Percentiles rank a stretch among this genome's conserved stretches.
Conservation (phyloP, 805 yeast species). For the Blastobotrys muscicola region DNA sequence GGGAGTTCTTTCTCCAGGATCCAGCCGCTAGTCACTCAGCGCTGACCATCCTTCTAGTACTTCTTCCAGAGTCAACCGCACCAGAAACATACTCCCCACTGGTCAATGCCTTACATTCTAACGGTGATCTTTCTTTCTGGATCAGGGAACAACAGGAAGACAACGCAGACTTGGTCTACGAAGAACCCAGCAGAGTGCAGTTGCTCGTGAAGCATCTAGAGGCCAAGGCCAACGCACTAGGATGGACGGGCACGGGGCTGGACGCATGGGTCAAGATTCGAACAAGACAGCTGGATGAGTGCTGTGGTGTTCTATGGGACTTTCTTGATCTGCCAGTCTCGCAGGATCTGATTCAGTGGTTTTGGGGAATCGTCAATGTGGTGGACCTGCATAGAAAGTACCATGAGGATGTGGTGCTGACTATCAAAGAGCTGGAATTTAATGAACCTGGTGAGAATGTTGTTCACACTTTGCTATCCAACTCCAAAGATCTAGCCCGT, state of each 20-base stretch:
- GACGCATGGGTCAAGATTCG: conserved; percentile 21
- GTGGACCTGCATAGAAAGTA: conserved; percentile 15
- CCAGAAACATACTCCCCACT: neutral
- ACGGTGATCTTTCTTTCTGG: conserved; percentile 1
- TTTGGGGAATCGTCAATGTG: conserved; percentile 23
- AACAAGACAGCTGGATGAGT: conserved; percentile 21
- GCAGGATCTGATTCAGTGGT: conserved; percentile 19
- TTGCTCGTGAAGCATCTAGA: conserved; percentile 9
- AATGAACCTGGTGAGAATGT: conserved; percentile 1
- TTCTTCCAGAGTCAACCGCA: conserved; percentile 24
- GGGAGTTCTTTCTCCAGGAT: conserved; percentile 8
- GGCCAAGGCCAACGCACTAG: conserved; percentile 8
- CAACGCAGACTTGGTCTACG: neutral
- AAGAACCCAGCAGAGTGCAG: conserved; percentile 7
- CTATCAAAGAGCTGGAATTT: neutral
- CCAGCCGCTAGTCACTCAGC: conserved; percentile 21
- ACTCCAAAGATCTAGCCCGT: conserved; percentile 13
- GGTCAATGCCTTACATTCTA: neutral
- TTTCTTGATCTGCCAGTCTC: conserved; percentile 8
- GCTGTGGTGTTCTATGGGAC: conserved; percentile 13
- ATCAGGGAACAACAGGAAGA: conserved; percentile 1
- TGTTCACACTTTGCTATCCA: conserved; percentile 14
- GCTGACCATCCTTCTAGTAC: conserved; percentile 19
- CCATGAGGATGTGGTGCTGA: neutral
- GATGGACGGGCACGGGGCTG: conserved; percentile 14